Conservation (phyloP, 495 filamentous ascomycete species). For the Immersiella caudata region DNA sequence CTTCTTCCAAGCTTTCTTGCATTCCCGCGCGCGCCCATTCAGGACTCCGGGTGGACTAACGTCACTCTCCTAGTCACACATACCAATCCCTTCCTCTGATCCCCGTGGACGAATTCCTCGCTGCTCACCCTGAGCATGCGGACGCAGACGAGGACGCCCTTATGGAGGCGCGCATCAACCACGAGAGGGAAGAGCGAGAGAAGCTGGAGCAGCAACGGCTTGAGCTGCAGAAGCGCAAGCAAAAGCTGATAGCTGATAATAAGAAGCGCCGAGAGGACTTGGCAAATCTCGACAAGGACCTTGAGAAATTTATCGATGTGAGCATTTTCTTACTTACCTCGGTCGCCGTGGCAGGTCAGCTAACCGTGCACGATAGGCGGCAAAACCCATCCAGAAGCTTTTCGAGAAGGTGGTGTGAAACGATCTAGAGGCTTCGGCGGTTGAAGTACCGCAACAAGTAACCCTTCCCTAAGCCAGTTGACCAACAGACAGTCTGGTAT, state of each 20-base stretch:
- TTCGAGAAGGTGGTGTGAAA: constrained; percentile 71
- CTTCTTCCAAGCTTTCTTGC: constrained; percentile 1
- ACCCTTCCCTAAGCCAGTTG: background rate
- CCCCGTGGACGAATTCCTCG: constrained; percentile 78
- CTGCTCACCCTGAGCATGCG: constrained; percentile 71
- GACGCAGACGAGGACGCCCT: constrained; percentile 72
- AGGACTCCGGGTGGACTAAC: background rate
- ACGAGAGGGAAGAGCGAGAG: constrained; percentile 85
- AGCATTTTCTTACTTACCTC: constrained; percentile 24
- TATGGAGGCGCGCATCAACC: constrained; percentile 89
- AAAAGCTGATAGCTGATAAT: constrained; percentile 88
- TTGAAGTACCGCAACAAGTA: background rate
- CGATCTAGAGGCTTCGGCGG: background rate
- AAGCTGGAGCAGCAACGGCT: constrained; percentile 84
- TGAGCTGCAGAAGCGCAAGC: constrained; percentile 85
- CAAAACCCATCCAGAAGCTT: constrained; percentile 81
- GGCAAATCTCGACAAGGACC: constrained; percentile 80
- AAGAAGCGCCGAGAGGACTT: constrained; percentile 94
- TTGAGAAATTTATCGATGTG: constrained; percentile 88
- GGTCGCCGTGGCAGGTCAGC: background rate
- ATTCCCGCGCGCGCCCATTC: background rate
- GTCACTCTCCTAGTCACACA: constrained; percentile 64
- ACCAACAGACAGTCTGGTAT: background rate
- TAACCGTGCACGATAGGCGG: constrained; percentile 56
- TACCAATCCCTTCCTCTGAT: constrained; percentile 86